Evolutionary conservation across 2,329 filamentous ascomycete species (phyloP), one percentile per base, ranked within the genome.

Genomic region (Ophiosphaerella herpotricha): DNA sequence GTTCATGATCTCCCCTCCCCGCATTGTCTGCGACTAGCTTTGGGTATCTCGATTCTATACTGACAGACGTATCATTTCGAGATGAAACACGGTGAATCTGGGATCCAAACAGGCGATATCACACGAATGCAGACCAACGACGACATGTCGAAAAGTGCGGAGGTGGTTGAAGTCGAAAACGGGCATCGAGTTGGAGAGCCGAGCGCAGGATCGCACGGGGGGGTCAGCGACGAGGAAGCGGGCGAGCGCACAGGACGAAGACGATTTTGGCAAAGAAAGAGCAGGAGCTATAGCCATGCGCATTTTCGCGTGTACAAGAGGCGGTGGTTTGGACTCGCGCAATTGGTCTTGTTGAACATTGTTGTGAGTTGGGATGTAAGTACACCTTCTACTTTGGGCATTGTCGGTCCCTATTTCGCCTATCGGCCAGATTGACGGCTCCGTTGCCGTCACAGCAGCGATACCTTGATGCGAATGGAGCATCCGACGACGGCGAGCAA

Each of bases 291-390:
- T 51, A 68, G 62, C 14, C 67, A 69, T 43, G 45, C 54, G 44
- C 67, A 72, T 46, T 77, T 74, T 55, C 72, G 70, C 23, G 82
- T 88, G 18, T 97, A 97, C 71, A 93, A 89, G 75, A 83, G 91
- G 66, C 83, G 94, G 38, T 99, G 91, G 86, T 89, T 96, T 71
- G 94, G 94, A 1, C 78, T 99, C 43, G 76, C 83, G 18, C 90
- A 96, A 74, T 76, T 97, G 67, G 88, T 91, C 6, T 75, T 97
- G 64, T 79, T 97, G 75, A 99, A 97, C 71, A 87, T 97, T 48
- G 85, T 97, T 53, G 88, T 96, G 36, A 95, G 90, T 67, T 97
- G 93, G 93, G 91, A 95, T 83, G 90, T 94, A 82, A 80, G 90
- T 86, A 29, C 26, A 29, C 26, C 11, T 11, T 11, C 7, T 29